A percentile compares a stretch with the other conserved stretches of the same genome.
These are phyloP conservation scores for Verticillium nonalfalfae DNA, from an alignment of 2,329 filamentous ascomycete genomes.

Conservation along the genomic window DNA sequence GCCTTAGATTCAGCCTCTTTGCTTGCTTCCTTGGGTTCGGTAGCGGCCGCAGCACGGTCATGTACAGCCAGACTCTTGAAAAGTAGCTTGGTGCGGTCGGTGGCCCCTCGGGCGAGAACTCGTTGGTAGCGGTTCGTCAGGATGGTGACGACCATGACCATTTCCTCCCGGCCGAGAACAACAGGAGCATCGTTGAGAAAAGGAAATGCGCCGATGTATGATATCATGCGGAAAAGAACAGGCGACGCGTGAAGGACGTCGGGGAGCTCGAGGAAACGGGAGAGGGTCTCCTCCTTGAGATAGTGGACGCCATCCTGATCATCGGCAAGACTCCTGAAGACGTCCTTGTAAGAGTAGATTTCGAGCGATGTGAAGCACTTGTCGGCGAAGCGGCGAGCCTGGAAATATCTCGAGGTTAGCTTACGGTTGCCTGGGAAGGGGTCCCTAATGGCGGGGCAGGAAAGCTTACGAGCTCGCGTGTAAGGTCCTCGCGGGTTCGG, in stretches of 20 bases:
- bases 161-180: slow-evolving; percentile 61
- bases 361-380: slow-evolving; percentile 68
- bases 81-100: slow-evolving; percentile 56
- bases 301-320: slow-evolving; percentile 55
- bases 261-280: slow-evolving; percentile 67
- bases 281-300: slow-evolving; percentile 64
- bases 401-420: not conserved
- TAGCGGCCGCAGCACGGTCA: slow-evolving; percentile 48
- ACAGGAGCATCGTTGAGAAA: slow-evolving; percentile 65
- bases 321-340: slow-evolving; percentile 66
- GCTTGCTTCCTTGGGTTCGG: slow-evolving; percentile 7
- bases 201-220: slow-evolving; percentile 67
- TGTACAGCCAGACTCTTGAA: slow-evolving; percentile 69
- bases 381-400: slow-evolving; percentile 60
- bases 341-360: slow-evolving; percentile 66
- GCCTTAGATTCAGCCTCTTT: slow-evolving; percentile 4
- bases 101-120: slow-evolving; percentile 52
- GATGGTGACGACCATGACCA: slow-evolving; percentile 67
- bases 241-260: slow-evolving; percentile 62
- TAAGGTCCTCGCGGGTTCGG: slow-evolving; percentile 45
- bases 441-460: not conserved
- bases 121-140: slow-evolving; percentile 64
- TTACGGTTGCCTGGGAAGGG: not conserved
- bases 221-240: slow-evolving; percentile 65
- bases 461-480: slow-evolving; percentile 40